A percentile compares a stretch with the other conserved stretches of the same genome.
phyloP scores from a whole-genome alignment of 1,139 yeast species.

The Pichia sp. region DNA sequence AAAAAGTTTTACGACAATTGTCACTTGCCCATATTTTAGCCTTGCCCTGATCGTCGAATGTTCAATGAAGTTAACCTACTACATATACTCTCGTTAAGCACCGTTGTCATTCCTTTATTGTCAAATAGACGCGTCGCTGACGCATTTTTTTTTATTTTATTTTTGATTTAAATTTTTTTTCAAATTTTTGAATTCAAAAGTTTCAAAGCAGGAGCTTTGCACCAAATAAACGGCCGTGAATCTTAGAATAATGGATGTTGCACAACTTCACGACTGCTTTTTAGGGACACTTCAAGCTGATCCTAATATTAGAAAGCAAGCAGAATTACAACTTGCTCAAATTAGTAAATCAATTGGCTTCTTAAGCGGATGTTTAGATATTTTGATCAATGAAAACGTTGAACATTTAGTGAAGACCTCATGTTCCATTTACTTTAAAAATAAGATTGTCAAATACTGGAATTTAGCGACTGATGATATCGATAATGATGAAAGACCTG shows the following conservation, averaged over 20 bases:
- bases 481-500: conserved; percentile 63
- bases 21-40: too few species aligned
- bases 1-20: too few species aligned
- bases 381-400: conserved; percentile 48
- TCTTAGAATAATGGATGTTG: conserved; percentile 43
- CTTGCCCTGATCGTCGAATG: too few species aligned
- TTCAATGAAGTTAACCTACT: too few species aligned
- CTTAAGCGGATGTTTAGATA: conserved; percentile 74
- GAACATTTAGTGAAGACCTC: conserved; percentile 58
- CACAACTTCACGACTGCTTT: conserved; percentile 64
- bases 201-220: background rate
- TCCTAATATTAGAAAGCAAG: conserved; percentile 51
- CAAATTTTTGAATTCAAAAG: background rate
- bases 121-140: background rate
- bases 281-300: conserved; percentile 74
- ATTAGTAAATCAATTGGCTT: conserved; percentile 62
- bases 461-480: conserved; percentile 31
- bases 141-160: background rate
- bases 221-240: background rate
- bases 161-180: background rate
- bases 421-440: conserved; percentile 83
- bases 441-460: conserved; percentile 66
- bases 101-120: too few species aligned
- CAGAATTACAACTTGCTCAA: conserved; percentile 58
- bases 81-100: too few species aligned